Percentiles rank a stretch among this genome's conserved stretches.
These are phyloP conservation scores for Cladosporium sp. DNA, from an alignment of 2,329 filamentous ascomycete species.

Conservation along the genomic window DNA sequence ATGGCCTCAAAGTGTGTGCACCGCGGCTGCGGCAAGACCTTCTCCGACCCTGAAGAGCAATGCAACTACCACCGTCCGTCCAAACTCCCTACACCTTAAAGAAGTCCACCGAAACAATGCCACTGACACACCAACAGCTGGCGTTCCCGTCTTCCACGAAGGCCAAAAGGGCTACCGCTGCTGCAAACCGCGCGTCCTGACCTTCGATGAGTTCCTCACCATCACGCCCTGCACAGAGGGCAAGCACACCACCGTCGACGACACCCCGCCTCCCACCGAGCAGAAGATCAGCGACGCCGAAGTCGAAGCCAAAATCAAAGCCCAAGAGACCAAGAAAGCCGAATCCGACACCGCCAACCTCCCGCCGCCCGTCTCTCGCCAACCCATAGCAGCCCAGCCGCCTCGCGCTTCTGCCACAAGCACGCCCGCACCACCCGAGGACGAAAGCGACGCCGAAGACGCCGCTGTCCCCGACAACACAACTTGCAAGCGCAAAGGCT, in stretches of 20 bases:
- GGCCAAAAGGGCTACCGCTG: conserved; percentile 99
- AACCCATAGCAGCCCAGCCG: conserved; percentile 29
- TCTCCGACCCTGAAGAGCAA: conserved; percentile 75
- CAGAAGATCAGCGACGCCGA: conserved; percentile 29
- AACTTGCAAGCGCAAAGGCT: conserved; percentile 76
- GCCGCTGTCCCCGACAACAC: conserved; percentile 72
- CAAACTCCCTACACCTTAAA: neutral
- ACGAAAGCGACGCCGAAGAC: conserved; percentile 82
- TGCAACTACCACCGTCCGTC: conserved; percentile 79
- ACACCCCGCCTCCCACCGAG: conserved; percentile 50
- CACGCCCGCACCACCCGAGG: conserved; percentile 63
- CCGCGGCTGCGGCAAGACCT: conserved; percentile 90
- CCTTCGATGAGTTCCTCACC: conserved; percentile 94
- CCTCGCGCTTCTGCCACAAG: conserved; percentile 36
- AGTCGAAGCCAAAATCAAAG: conserved; percentile 35
- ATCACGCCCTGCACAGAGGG: conserved; percentile 92
- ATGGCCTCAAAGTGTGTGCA: conserved; percentile 91
- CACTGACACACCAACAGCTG: conserved; percentile 19
- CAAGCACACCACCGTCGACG: conserved; percentile 86
- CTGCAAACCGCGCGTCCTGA: conserved; percentile 94
- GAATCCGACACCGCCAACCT: conserved; percentile 23
- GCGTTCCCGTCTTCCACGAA: conserved; percentile 83
- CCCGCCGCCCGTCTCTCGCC: conserved; percentile 31
- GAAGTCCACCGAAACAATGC: neutral
- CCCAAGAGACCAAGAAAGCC: conserved; percentile 27